Conservation (phyloP, 1,284 basidiomycete species). For the Cryptococcus amylolentus region DNA sequence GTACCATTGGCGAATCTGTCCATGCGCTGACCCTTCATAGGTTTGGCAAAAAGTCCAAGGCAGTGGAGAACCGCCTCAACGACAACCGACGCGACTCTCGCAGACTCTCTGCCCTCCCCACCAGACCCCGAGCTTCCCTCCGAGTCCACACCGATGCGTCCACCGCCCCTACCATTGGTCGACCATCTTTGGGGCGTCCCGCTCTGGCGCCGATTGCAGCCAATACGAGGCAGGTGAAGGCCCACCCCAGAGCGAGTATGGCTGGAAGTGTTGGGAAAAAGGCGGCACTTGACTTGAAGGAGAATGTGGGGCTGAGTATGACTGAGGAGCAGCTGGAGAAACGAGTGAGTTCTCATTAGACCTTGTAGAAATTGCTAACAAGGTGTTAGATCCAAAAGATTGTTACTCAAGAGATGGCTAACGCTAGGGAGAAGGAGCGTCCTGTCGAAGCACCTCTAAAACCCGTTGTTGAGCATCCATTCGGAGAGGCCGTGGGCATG, state of each 20-base stretch:
- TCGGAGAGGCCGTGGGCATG: neutral
- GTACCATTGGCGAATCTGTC: neutral
- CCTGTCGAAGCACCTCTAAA: neutral
- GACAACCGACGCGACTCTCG: conserved; percentile 1
- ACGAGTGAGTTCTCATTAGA: conserved; percentile 4
- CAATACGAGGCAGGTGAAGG: neutral
- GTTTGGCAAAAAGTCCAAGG: conserved; percentile 15
- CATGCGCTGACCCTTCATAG: neutral
- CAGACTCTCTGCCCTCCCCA: neutral
- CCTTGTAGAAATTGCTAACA: neutral
- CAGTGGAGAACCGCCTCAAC: conserved; percentile 11
- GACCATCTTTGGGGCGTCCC: conserved; percentile 3
- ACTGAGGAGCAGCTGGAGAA: conserved; percentile 12
- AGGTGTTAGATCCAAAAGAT: conserved; percentile 12
- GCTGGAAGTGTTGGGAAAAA: neutral
- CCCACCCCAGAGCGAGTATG: neutral
- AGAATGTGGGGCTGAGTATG: neutral
- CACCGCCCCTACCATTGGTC: neutral
- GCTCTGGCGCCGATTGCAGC: conserved; percentile 4
- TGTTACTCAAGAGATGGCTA: conserved; percentile 9
- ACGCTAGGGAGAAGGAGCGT: neutral
- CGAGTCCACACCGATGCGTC: neutral
- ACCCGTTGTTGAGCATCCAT: neutral
- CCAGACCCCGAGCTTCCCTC: neutral
- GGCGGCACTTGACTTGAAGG: neutral